Base-by-base conservation (phyloP, 805 yeast genomes). In the Hyphopichia homilentoma region DNA sequence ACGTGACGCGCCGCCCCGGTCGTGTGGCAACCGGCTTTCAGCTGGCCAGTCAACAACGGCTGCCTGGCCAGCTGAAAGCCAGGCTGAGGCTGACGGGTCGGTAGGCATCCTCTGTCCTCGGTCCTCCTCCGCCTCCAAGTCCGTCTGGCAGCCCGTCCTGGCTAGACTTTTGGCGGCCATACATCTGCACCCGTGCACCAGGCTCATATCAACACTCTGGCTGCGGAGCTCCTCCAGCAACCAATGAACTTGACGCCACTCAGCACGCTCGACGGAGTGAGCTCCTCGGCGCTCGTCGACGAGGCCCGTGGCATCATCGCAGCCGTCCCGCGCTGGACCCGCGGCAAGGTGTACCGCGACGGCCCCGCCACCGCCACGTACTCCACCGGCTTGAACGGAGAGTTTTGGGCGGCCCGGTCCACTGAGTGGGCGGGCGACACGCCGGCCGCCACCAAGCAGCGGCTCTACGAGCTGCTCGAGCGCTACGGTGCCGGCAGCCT, bases 331-430 rank as follows among this genome's bases (percentile, higher is more conserved):
- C 12, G 7, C n/a, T 23, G 26, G 26, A n/a, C 7, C 7, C 7
- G 7, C 7, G 26, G 15, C 7, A 23, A 23, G 12, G 7, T n/a
- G 12, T 7, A 7, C 14, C 14, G 15, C 26, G 13, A n/a, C n/a
- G 6, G 15, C 26, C 15, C 14, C 13, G 7, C 26, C 26, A 13
- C n/a, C 26, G n/a, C 26, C 11, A 16, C 9, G 1, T 5, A 6
- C 19, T 1, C 18, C 8, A 13, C 15, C 19, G n/a, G 22, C 11
- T 15, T 26, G 6, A 27, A 27, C 22, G 3, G 20, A 7, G 30
- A 27, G 12, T 27, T 17, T 18, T 27, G 30, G 30, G 30, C 30
- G n/a, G 23, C 22, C 4, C 8, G 30, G 13, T 9, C 20, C 13
- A 27, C 30, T 16, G 16, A 17, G 8, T 18, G 18, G 11, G 29